Base-by-base conservation (phyloP, 1,284 basidiomycete species). In the Ceratobasidium sp. region DNA sequence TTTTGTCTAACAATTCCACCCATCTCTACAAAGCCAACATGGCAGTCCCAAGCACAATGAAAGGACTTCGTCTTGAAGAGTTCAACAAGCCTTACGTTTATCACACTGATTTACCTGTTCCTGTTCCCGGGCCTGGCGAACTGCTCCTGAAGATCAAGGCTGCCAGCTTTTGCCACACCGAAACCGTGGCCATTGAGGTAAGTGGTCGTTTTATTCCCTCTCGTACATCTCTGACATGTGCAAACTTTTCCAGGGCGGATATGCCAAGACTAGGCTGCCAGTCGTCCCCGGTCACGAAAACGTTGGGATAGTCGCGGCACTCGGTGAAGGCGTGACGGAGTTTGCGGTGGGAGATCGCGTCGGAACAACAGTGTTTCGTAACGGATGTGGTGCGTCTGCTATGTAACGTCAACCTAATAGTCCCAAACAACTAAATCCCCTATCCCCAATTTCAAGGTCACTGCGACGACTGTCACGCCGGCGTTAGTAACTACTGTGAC, bases 81-180 rank as follows among this genome's bases (percentile, higher is more conserved):
- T 73, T 70, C 44, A 69, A 73, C 50, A 73, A 75, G 44, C 74
- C 74, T 38, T 73, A 75, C 47, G 63, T 70, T 23, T 71, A 67
- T 49, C 72, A 67, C 49, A 62, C 44, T 14, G 50, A 75, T 47
- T 46, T 75, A n/a, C 72, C 72, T 14, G 62, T 73, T 13, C 74
- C 74, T 35, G 46, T 44, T 16, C 28, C 69, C 4, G 35, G 55
- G 49, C 82, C 82, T 0, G 81, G 81, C 13, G 82, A 83, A 66
- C 76, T 83, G 55, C 81, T 82, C 77, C 80, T 83, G 49, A 80
- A 81, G 74, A 81, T 83, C 16, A 78, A 80, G 55, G 82, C 83
- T 32, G 75, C 74, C n/a, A 63, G 72, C n/a, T 75, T 73, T 47
- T 75, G 74, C 52, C 74, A 75, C 50, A 75, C 74, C 11, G 72